These are phyloP conservation scores for Epichloe elymi DNA, from an alignment of 2,329 filamentous ascomycete species.

Conservation along the genomic window DNA sequence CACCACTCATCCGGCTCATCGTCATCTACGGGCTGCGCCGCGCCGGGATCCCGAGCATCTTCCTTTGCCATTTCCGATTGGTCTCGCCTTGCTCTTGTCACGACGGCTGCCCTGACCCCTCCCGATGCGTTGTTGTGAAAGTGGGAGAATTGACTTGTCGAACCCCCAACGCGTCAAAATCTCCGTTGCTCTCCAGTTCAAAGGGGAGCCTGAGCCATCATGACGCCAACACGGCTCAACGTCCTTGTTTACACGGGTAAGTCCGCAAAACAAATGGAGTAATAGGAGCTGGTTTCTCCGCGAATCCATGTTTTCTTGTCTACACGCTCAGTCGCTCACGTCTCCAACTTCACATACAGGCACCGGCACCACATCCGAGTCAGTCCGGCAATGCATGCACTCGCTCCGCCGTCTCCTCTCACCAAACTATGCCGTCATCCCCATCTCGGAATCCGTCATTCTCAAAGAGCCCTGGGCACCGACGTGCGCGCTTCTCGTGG, in stretches of 20 bases:
- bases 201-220: constrained; percentile 18
- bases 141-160: constrained; percentile 1
- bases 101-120: background rate
- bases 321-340: constrained; percentile 1
- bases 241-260: constrained; percentile 85
- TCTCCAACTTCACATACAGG: constrained; percentile 35
- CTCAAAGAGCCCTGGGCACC: constrained; percentile 85
- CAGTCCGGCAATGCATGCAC: constrained; percentile 79
- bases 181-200: too few relatives aligned
- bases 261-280: constrained; percentile 2
- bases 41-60: constrained; percentile 29
- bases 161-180: too few relatives aligned
- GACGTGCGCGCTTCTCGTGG: constrained; percentile 77
- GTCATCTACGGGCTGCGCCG: constrained; percentile 26
- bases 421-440: constrained; percentile 84
- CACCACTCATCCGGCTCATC: constrained; percentile 96
- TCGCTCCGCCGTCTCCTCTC: constrained; percentile 75
- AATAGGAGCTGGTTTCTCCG: background rate
- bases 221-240: constrained; percentile 65
- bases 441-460: constrained; percentile 63
- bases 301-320: background rate
- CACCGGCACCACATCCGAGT: constrained; percentile 73
- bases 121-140: background rate
- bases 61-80: constrained; percentile 34
- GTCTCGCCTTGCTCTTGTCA: constrained; percentile 1